These are phyloP conservation scores for Botrytis squamosa DNA, from an alignment of 2,329 filamentous ascomycete species.

Conservation along the genomic window DNA sequence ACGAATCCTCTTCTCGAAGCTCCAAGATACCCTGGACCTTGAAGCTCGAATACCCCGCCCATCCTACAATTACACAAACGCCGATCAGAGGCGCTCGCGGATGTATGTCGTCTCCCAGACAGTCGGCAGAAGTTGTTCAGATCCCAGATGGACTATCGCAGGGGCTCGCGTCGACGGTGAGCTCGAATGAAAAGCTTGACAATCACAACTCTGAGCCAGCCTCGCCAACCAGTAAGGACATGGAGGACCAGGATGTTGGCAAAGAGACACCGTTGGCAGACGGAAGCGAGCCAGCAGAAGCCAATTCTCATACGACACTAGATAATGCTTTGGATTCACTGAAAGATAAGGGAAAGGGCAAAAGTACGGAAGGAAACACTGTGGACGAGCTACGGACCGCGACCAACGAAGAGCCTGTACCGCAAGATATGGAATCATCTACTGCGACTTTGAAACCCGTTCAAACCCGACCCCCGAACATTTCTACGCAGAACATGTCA, in stretches of 20 bases:
- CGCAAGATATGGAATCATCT: constrained; percentile 39
- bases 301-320: neutral
- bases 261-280: constrained; percentile 11
- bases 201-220: constrained; percentile 7
- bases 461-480: constrained; percentile 18
- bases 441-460: constrained; percentile 39
- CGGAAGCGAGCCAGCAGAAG: constrained; percentile 11
- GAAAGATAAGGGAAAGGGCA: constrained; percentile 2
- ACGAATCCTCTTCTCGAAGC: constrained; percentile 2
- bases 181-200: constrained; percentile 13
- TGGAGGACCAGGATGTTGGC: constrained; percentile 13
- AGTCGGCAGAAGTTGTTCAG: constrained; percentile 32
- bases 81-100: constrained; percentile 34
- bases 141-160: constrained; percentile 31
- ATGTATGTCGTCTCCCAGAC: constrained; percentile 40
- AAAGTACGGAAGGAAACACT: constrained; percentile 10
- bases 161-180: constrained; percentile 12
- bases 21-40: constrained; percentile 13
- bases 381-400: neutral
- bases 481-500: constrained; percentile 25
- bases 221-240: constrained; percentile 20
- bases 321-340: constrained; percentile 13
- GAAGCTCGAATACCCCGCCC: constrained; percentile 36
- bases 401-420: constrained; percentile 21
- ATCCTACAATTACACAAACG: constrained; percentile 27